Evolutionary conservation across 345 rosid species (phyloP).

Genomic region (Hevea brasiliensis): DNA sequence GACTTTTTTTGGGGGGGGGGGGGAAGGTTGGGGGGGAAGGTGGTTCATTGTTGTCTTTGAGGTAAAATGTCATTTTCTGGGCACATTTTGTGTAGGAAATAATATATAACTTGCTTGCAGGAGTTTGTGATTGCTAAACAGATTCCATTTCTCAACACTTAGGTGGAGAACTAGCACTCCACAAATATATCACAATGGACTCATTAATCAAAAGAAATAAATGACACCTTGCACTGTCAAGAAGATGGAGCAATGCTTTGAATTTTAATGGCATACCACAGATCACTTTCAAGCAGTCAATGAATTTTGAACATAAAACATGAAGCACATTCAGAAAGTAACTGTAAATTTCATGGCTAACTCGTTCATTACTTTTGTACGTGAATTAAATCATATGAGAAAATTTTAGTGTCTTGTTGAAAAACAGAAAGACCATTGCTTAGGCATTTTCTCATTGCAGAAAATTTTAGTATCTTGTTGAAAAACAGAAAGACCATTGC

Average conservation of each 20-base stretch:
- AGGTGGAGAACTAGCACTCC: background rate
- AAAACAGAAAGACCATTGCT: background rate
- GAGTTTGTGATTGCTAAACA: background rate
- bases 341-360: too few species aligned
- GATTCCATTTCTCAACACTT: background rate
- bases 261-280: background rate
- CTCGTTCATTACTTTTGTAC: background rate
- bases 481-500: too few species aligned
- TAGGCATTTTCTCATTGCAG: too few species aligned
- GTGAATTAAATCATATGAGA: background rate
- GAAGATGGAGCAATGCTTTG: background rate
- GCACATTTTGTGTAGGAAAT: background rate
- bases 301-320: background rate
- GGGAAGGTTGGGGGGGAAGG: background rate
- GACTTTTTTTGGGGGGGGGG: background rate
- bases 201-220: background rate
- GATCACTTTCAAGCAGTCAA: background rate
- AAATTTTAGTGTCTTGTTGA: background rate
- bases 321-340: too few species aligned
- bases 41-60: slow-evolving; percentile 2
- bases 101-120: background rate
- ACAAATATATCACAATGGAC: background rate
- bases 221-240: background rate
- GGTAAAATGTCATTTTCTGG: background rate
- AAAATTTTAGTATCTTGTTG: too few species aligned